Evolutionary conservation across 2,329 filamentous ascomycete genomes (phyloP).

Genomic region (Aspergillus flavus): DNA sequence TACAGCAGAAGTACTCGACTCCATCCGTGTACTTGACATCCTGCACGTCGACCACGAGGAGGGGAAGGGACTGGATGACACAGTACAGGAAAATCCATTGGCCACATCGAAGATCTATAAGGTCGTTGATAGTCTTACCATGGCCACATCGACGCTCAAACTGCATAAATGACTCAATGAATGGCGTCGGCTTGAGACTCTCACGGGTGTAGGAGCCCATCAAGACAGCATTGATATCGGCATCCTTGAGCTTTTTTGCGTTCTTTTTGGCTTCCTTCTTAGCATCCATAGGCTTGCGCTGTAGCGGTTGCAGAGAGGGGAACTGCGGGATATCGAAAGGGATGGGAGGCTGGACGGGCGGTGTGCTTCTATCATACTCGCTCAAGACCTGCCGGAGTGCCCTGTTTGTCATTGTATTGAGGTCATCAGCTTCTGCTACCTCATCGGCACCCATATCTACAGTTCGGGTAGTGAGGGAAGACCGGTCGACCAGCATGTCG

Average conservation of each 20-base stretch:
- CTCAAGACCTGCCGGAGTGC: conserved; percentile 78
- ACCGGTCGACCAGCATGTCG: conserved; percentile 82
- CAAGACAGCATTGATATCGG: conserved; percentile 77
- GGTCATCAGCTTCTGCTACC: conserved; percentile 49
- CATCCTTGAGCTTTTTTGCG: conserved; percentile 71
- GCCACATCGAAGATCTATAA: conserved; percentile 51
- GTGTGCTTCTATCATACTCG: conserved; percentile 86
- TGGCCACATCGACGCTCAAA: conserved; percentile 49
- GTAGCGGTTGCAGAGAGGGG: conserved; percentile 68
- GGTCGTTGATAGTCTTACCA: conserved; percentile 48
- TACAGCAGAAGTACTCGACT: conserved; percentile 55
- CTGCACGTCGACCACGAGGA: conserved; percentile 53
- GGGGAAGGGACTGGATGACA: conserved; percentile 52
- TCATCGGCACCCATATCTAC: conserved; percentile 65
- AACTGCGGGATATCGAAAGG: conserved; percentile 85
- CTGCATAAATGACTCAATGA: conserved; percentile 52
- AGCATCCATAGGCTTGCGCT: conserved; percentile 64
- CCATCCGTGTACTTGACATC: conserved; percentile 47
- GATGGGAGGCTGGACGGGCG: conserved; percentile 86
- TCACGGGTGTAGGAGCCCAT: conserved; percentile 81
- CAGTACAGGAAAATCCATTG: conserved; percentile 57
- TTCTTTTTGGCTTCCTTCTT: conserved; percentile 77
- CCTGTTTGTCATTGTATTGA: conserved; percentile 62
- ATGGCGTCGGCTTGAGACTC: conserved; percentile 55
- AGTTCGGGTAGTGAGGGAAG: conserved; percentile 74